Conservation (phyloP, 768 basidiomycete species). For the Mycena sanguinolenta region DNA sequence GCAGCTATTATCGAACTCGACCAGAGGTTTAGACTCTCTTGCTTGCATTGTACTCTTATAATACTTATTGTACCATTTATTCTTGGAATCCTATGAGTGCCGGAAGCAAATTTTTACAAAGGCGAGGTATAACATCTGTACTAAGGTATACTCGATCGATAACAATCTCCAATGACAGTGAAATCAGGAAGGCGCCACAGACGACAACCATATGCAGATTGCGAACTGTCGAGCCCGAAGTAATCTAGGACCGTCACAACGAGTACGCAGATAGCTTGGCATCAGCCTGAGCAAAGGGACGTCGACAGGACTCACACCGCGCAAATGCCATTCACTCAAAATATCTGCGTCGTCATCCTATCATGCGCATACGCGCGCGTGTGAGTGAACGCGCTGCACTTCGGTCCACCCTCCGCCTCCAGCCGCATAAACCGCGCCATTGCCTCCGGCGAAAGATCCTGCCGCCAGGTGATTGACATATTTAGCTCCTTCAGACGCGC, state of each 20-base stretch:
- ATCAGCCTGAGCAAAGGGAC: not conserved
- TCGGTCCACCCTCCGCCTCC: slow-evolving; percentile 17
- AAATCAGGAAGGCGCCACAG: too few relatives aligned
- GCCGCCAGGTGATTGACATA: slow-evolving; percentile 30
- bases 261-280: too few relatives aligned
- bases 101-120: too few relatives aligned
- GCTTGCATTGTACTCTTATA: not conserved
- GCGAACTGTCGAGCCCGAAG: too few relatives aligned
- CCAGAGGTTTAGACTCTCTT: not conserved
- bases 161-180: not conserved
- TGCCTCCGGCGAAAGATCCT: slow-evolving; percentile 18
- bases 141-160: not conserved
- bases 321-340: too few relatives aligned
- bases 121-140: not conserved
- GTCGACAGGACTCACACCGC: not conserved
- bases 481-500: slow-evolving; percentile 26
- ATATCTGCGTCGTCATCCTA: slow-evolving; percentile 15
- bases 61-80: not conserved
- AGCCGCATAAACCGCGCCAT: slow-evolving; percentile 32
- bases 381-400: slow-evolving; percentile 29
- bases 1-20: slow-evolving; percentile 26
- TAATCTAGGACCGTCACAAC: too few relatives aligned
- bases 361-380: slow-evolving; percentile 37
- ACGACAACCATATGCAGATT: too few relatives aligned
- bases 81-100: not conserved